Base-by-base conservation (phyloP, 257 asterid genomes). In the Solanum habrochaites region DNA sequence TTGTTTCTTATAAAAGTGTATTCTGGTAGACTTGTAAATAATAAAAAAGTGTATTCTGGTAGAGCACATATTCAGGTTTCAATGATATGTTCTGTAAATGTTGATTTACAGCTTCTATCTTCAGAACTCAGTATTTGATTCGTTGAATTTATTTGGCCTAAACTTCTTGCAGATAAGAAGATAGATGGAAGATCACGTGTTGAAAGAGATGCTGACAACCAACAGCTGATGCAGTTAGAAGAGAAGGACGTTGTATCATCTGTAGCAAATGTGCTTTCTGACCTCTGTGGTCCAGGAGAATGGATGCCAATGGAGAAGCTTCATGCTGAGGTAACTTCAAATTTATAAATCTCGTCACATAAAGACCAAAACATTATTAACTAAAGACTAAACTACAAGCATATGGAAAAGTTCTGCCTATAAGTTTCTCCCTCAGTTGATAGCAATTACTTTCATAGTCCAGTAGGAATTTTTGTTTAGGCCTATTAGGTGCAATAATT, bases 231-330 rank as follows among this genome's bases (percentile, higher is more conserved):
- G 89, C 95, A 83, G 91, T 89, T 93, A 81, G 99, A 97, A 83
- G 99, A 97, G 89, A 94, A 93, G 91, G 99, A 97, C 83, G 98
- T 95, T 29, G 99, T 97, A 67, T 94, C 98, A 85, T 95, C 98
- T 37, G 99, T 97, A 49, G 99, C 99, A 5, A 95, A 93, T 21
- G 95, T 95, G 78, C 90, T 97, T 82, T 97, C 99, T 72, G 99
- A 95, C 90, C 90, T 93, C 83, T 97, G 99, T 67, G 98, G 99
- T 83, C 99, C 98, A 66, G 99, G 99, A 82, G 99, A 97, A 70
- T 97, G 98, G 98, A 95, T 97, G 99, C 91, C 98, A 21, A 94
- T 95, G 98, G 98, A 95, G 90, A 94, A 92, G 81, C 99, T 97
- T 87, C 99, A 97, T 71, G 70, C 94, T 6, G 95, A 95, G 98